Evolutionary conservation across 179 eudicot species (phyloP).

Genomic region (Patellifolia procumbens): DNA sequence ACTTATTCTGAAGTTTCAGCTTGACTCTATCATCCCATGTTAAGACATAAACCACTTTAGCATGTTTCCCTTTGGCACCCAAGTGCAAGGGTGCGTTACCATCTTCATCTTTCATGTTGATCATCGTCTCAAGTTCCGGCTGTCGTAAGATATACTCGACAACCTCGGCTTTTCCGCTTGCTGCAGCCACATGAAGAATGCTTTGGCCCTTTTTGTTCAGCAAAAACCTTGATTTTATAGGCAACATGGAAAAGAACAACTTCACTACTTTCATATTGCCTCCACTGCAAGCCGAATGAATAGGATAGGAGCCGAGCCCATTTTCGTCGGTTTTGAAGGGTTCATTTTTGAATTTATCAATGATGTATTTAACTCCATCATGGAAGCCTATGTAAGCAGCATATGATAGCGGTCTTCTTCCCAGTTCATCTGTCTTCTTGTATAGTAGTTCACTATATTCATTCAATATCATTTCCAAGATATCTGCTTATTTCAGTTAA

Average conservation of each 20-base stretch:
- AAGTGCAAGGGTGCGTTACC: constrained; percentile 43
- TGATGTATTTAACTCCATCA: constrained; percentile 26
- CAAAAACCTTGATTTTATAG: not conserved
- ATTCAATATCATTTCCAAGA: not conserved
- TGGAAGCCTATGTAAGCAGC: constrained; percentile 37
- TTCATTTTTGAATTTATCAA: not conserved
- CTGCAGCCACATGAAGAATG: constrained; percentile 41
- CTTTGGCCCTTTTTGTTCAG: constrained; percentile 26
- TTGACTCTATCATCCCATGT: constrained; percentile 27
- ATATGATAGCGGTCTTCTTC: constrained; percentile 29
- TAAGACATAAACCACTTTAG: constrained; percentile 31
- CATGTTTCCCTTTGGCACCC: constrained; percentile 23
- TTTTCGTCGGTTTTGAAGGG: constrained; percentile 23
- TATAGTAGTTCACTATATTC: not conserved
- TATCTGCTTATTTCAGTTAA: constrained; percentile 14
- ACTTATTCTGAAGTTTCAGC: not conserved
- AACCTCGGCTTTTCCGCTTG: constrained; percentile 22
- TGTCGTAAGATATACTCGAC: constrained; percentile 18
- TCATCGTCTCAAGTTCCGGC: constrained; percentile 2
- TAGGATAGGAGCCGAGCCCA: constrained; percentile 33
- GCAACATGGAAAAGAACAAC: constrained; percentile 3
- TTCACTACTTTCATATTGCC: constrained; percentile 25
- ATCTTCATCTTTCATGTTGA: constrained; percentile 34
- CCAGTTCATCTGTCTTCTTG: constrained; percentile 10
- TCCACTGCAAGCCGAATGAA: constrained; percentile 33